phyloP scores from a whole-genome alignment of 108 stramenopile species.

The Discostella stelligeroides region DNA sequence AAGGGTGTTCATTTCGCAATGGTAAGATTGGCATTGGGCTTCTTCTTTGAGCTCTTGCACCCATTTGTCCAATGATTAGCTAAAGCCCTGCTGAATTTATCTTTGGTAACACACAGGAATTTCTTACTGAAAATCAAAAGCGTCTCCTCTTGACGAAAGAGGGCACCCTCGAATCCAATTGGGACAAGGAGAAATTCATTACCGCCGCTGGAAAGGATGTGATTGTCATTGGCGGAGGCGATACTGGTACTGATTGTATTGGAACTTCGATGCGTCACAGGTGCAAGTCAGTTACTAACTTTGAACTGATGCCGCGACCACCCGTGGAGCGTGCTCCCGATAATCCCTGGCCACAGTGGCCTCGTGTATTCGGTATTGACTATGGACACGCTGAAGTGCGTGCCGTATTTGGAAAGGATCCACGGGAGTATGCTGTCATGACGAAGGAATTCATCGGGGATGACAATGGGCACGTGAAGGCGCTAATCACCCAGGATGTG shows the following conservation, averaged over 20 bases:
- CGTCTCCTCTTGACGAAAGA: conserved; percentile 93
- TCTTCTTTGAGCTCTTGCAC: not conserved
- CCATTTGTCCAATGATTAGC: not conserved
- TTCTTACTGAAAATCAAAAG: conserved; percentile 97
- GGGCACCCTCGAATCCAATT: conserved; percentile 90
- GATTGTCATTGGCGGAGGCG: conserved; percentile 98
- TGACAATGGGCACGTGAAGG: conserved; percentile 89
- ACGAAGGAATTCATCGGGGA: conserved; percentile 96
- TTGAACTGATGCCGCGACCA: conserved; percentile 96
- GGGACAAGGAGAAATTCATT: conserved; percentile 92
- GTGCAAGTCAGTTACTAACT: conserved; percentile 95
- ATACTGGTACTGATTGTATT: conserved; percentile 98
- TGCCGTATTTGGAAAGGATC: conserved; percentile 95
- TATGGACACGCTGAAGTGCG: conserved; percentile 96
- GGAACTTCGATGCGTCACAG: conserved; percentile 98
- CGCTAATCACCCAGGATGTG: conserved; percentile 93
- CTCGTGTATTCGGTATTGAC: conserved; percentile 94
- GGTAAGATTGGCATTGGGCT: conserved; percentile 51
- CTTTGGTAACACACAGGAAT: conserved; percentile 88
- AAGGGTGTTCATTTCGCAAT: conserved; percentile 93
- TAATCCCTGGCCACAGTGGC: conserved; percentile 99
- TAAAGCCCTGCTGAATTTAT: conserved; percentile 49
- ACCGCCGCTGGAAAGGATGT: conserved; percentile 97
- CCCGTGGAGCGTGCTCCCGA: conserved; percentile 88
- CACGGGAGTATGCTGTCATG: conserved; percentile 95